Evolutionary conservation across 306 rosid genomes (phyloP), one percentile per base, ranked within the genome.

Genomic region (Pterocarpus macrocarpus): DNA sequence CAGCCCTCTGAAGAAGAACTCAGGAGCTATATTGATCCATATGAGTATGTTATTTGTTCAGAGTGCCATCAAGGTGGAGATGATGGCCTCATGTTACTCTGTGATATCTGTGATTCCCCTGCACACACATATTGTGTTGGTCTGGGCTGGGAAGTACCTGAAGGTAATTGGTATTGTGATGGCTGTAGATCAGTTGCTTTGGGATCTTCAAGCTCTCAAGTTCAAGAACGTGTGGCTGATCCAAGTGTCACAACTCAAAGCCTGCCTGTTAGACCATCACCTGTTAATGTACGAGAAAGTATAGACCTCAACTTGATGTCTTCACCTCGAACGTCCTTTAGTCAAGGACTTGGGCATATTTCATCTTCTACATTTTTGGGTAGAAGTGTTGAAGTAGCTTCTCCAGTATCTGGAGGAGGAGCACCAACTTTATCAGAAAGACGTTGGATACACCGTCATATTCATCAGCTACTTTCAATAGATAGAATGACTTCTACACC

Each of bases 1-100:
- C 98, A 90, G 75, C 99, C 99, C n/a, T 85, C 98, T 4, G 99
- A 96, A 81, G 99, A 96, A 86, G 99, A 96, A 82, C 95, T 96
- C 73, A 86, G 96, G 86, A 93, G 99, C 87, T 96, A 88, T 85
- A 92, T 92, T 53, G 98, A 96, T 80, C 99, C 99, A 36, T 96
- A 96, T 39, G 99, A 92, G 85, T 80, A 80, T 65, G 98, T 96
- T 52, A 77, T 93, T 32, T 96, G 99, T 85, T 89, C 94, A 2
- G 99, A 93, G 87, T 96, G 99, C 81, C 90, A 90, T 57, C 87
- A 90, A 89, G 99, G 98, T 64, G 97, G 94, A 82, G 97, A 93
- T 78, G 98, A 95, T 62, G 90, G 84, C 74, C 94, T 93, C 86
- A 93, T 95, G 98, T 82, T 95, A 77, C 89, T 96, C 43, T 96